Percentiles rank a stretch among this genome's conserved stretches.
Evolutionary conservation across 2,329 filamentous ascomycete genomes (phyloP).

Genomic region (Sporothrix schenckii): DNA sequence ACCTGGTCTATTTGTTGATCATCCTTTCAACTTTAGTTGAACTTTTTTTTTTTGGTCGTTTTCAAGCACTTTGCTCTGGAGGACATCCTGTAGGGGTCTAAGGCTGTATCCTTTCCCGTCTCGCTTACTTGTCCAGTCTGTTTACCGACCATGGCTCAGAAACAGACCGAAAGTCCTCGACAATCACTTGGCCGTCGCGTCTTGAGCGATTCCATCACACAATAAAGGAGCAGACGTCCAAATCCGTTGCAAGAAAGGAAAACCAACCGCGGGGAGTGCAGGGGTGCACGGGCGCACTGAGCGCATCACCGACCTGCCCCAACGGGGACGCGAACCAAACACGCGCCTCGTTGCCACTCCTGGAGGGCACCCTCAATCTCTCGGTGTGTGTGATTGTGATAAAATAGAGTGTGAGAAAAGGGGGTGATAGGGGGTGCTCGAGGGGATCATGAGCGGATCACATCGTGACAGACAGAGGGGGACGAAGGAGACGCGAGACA

Average conservation of each 20-base stretch:
- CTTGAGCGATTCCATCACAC: background rate
- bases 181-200: background rate
- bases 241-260: background rate
- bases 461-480: background rate
- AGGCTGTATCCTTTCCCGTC: background rate
- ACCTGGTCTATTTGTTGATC: slow-evolving; percentile 11
- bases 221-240: background rate
- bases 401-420: background rate
- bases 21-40: background rate
- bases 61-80: background rate
- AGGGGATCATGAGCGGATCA: slow-evolving; percentile 17
- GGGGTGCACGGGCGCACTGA: slow-evolving; percentile 11
- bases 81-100: background rate
- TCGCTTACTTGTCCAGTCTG: background rate
- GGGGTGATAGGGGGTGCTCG: background rate
- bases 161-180: background rate
- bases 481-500: background rate
- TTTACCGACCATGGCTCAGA: background rate
- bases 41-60: background rate
- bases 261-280: background rate
- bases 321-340: background rate
- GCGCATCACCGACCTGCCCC: background rate
- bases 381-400: slow-evolving; percentile 22
- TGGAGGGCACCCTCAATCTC: background rate
- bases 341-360: background rate